A percentile compares a stretch with the other conserved stretches of the same genome.
Evolutionary conservation across 495 filamentous ascomycete genomes (phyloP).

Genomic region (Annulohypoxylon moriforme): DNA sequence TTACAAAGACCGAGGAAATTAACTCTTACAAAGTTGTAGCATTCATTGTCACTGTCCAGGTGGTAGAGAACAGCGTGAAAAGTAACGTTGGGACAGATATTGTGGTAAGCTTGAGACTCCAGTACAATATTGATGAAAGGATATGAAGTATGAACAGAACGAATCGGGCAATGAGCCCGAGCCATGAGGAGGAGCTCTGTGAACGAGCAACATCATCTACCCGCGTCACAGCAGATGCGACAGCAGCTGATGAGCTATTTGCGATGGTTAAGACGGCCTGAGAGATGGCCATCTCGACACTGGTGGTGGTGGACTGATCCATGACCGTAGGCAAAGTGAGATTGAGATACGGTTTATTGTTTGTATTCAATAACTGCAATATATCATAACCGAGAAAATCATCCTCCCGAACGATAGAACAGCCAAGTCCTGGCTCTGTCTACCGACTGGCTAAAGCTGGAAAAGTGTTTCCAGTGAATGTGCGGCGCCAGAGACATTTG

Average conservation of each 20-base stretch:
- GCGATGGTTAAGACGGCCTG: slow-evolving; percentile 41
- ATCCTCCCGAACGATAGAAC: slow-evolving; percentile 27
- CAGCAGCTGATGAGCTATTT: slow-evolving; percentile 38
- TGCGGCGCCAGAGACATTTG: slow-evolving; percentile 45
- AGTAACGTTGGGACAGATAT: slow-evolving; percentile 90
- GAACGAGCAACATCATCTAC: slow-evolving; percentile 53
- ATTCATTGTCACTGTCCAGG: slow-evolving; percentile 97
- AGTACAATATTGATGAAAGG: slow-evolving; percentile 82
- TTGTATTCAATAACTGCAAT: neutral
- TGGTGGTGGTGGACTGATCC: slow-evolving; percentile 27
- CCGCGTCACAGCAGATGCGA: slow-evolving; percentile 48
- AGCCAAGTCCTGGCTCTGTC: slow-evolving; percentile 21
- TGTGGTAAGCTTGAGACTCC: slow-evolving; percentile 83
- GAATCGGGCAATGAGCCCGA: slow-evolving; percentile 58
- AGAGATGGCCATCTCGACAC: slow-evolving; percentile 34
- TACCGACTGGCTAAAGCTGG: slow-evolving; percentile 31
- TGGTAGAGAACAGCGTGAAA: slow-evolving; percentile 95
- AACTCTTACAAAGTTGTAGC: slow-evolving; percentile 85
- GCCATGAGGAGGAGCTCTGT: slow-evolving; percentile 58
- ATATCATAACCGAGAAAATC: slow-evolving; percentile 26
- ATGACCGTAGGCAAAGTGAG: slow-evolving; percentile 25
- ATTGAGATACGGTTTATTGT: neutral
- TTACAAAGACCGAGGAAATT: neutral
- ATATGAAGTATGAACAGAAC: slow-evolving; percentile 68
- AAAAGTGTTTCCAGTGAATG: slow-evolving; percentile 34